Evolutionary conservation across 2,329 filamentous ascomycete species (phyloP).

Genomic region (Microascus cirrosus): DNA sequence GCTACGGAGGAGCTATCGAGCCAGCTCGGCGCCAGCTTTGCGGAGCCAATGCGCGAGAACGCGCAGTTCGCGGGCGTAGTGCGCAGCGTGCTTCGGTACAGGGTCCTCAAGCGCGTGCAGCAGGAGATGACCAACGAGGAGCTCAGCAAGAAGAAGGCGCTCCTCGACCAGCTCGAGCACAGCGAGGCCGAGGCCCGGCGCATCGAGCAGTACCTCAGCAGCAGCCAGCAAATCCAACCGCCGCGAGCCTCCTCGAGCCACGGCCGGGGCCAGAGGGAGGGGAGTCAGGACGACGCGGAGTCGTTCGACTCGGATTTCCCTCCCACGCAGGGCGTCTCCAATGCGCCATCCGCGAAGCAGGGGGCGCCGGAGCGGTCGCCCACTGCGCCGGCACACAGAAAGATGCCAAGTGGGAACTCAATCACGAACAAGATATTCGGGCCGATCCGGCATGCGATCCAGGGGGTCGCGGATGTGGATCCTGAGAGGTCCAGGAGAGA

Average conservation of each 20-base stretch:
- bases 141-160: slow-evolving; percentile 69
- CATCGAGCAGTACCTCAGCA: slow-evolving; percentile 84
- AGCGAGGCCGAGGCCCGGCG: slow-evolving; percentile 88
- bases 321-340: slow-evolving; percentile 68
- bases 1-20: slow-evolving; percentile 85
- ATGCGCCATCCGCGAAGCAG: slow-evolving; percentile 64
- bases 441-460: slow-evolving; percentile 86
- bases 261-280: slow-evolving; percentile 38
- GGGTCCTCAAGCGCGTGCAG: slow-evolving; percentile 87
- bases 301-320: slow-evolving; percentile 96
- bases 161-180: slow-evolving; percentile 81
- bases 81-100: slow-evolving; percentile 74
- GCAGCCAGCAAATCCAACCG: slow-evolving; percentile 48
- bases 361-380: slow-evolving; percentile 48
- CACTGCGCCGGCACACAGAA: slow-evolving; percentile 48
- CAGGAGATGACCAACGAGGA: slow-evolving; percentile 97
- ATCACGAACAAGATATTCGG: slow-evolving; percentile 93
- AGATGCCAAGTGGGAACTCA: slow-evolving; percentile 75
- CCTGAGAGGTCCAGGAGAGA: slow-evolving; percentile 87
- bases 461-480: slow-evolving; percentile 92
- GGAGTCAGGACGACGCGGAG: slow-evolving; percentile 63
- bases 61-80: slow-evolving; percentile 96
- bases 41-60: slow-evolving; percentile 95
- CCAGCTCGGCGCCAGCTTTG: slow-evolving; percentile 83
- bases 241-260: slow-evolving; percentile 54